Evolutionary conservation across 352 stramenopile genomes (phyloP), one percentile per base, ranked within the genome.

Genomic region (Pythium dissimile): DNA sequence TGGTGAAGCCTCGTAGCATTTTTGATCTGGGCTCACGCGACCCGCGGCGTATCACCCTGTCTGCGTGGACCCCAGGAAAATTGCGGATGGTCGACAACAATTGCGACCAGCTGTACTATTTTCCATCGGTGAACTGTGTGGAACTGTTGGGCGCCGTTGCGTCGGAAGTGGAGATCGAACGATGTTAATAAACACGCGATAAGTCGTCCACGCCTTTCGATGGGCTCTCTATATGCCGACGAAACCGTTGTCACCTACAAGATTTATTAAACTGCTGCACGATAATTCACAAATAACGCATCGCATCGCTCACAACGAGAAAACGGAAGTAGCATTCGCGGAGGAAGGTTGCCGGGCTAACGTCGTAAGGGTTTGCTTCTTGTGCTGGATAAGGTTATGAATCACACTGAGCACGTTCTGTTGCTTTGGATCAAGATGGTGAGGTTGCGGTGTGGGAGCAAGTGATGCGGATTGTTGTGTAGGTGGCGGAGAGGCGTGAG

Each of bases 381-480:
- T 90, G 70, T 88, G 80, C 42, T 88, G 72, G 42, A 90, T 90
- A 54, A 90, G 74, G 51, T 76, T 90, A 44, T 90, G 78, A 65
- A 90, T 87, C 28, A 87, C 77, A 47, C 57, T 83, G 41, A 88
- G 69, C 52, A 88, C 74, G 27, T 84, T 87, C 28, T 68, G 70
- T 56, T 90, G 77, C 56, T 87, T 88, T 39, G 75, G 63, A 39
- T 84, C 76, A 47, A 86, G 49, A 11, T 34, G 35, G n/a, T 16
- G 47, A 54, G 16, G 26, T 18, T 54, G 47, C 3, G 26, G 10
- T 16, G 37, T 56, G 3, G 38, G 8, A 28, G 24, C n/a, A 30
- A 26, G 24, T 34, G 49, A 2, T 35, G 41, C 42, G 46, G 24
- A 54, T 37, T 39, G 8, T 46, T 38, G 42, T 30, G n/a, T 51